phyloP scores from a whole-genome alignment of 2,329 filamentous ascomycete species.

The Cladophialophora yegresii region DNA sequence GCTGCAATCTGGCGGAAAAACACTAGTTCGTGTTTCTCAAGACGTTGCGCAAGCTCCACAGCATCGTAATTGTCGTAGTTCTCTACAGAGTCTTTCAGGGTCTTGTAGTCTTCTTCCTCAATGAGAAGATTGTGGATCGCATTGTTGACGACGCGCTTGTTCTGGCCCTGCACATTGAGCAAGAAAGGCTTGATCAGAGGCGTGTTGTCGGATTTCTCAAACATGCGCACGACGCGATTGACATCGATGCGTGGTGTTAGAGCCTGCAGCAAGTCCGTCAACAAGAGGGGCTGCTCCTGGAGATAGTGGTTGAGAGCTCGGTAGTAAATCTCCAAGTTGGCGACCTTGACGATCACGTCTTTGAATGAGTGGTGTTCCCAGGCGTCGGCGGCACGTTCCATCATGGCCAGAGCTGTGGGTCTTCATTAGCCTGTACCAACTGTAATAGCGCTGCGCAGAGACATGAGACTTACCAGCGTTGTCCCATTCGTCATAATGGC shows the following conservation, averaged over 20 bases:
- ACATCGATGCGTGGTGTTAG: slow-evolving; percentile 94
- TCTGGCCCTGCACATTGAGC: slow-evolving; percentile 91
- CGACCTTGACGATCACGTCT: slow-evolving; percentile 95
- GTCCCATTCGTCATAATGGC: slow-evolving; percentile 97
- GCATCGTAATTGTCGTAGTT: slow-evolving; percentile 99
- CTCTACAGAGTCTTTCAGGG: slow-evolving; percentile 91
- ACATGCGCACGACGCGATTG: slow-evolving; percentile 98
- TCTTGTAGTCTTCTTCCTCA: slow-evolving; percentile 99
- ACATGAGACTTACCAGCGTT: slow-evolving; percentile 63
- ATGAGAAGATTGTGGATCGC: slow-evolving; percentile 97
- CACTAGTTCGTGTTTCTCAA: slow-evolving; percentile 96
- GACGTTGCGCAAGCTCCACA: slow-evolving; percentile 82
- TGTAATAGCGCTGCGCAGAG: neutral
- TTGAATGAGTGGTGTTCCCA: slow-evolving; percentile 99
- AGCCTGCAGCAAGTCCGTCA: slow-evolving; percentile 92
- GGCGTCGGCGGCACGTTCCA: slow-evolving; percentile 94
- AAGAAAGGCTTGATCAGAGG: slow-evolving; percentile 98
- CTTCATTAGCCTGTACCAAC: neutral
- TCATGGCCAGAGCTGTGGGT: slow-evolving; percentile 72
- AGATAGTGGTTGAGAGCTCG: slow-evolving; percentile 95
- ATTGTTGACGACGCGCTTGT: slow-evolving; percentile 97
- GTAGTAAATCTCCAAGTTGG: slow-evolving; percentile 99
- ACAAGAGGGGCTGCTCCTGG: slow-evolving; percentile 89
- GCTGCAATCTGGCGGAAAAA: slow-evolving; percentile 99
- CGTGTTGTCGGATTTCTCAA: slow-evolving; percentile 96